These are phyloP conservation scores for Solanum stenotomum DNA, from an alignment of 257 asterid genomes.

Conservation along the genomic window DNA sequence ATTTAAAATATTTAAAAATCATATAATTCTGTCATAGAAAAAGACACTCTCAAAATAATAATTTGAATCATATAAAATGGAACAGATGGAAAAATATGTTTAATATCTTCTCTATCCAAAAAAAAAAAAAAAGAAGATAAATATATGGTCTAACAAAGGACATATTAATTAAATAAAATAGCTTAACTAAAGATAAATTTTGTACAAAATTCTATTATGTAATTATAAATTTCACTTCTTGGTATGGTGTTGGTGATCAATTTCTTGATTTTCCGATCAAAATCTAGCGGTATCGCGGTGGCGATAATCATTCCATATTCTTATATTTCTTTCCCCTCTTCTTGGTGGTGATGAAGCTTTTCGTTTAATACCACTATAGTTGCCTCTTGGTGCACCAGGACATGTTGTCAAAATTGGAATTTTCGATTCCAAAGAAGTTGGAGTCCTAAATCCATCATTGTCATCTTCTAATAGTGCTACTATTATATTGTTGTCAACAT, in stretches of 20 bases:
- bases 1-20: background rate
- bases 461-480: background rate
- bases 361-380: background rate
- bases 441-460: conserved; percentile 14
- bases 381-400: conserved; percentile 10
- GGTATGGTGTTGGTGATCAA: background rate
- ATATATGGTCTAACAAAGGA: background rate
- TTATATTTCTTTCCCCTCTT: background rate
- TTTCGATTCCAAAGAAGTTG: conserved; percentile 7
- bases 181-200: background rate
- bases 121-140: too few relatives aligned
- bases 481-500: background rate
- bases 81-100: background rate
- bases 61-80: background rate
- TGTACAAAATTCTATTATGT: background rate
- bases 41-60: background rate
- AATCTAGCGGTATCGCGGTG: background rate
- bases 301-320: background rate
- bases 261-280: background rate
- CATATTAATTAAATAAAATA: background rate
- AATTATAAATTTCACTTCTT: background rate
- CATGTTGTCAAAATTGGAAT: conserved; percentile 4
- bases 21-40: too few relatives aligned
- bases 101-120: background rate
- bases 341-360: background rate